Evolutionary conservation across 495 filamentous ascomycete species (phyloP).

Genomic region (Penicillium alfredii): DNA sequence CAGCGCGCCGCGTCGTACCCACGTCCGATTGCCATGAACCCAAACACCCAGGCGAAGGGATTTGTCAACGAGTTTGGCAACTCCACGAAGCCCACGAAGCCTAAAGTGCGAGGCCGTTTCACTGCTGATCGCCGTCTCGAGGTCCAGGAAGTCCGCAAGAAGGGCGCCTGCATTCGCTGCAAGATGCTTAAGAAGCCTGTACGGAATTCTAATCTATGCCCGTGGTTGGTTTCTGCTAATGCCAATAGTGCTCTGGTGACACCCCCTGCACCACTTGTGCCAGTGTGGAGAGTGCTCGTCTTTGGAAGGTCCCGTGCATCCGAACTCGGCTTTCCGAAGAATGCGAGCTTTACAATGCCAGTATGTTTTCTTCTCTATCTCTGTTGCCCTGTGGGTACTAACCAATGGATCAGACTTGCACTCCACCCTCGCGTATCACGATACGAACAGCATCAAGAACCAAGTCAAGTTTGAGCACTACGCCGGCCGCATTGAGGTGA

Average conservation of each 20-base stretch:
- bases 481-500: slow-evolving; percentile 59
- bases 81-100: slow-evolving; percentile 46
- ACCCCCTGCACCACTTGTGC: slow-evolving; percentile 77
- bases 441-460: slow-evolving; percentile 54
- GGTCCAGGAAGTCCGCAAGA: slow-evolving; percentile 73
- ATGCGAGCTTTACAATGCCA: slow-evolving; percentile 65
- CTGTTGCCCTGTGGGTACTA: slow-evolving; percentile 6
- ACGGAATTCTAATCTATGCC: slow-evolving; percentile 9
- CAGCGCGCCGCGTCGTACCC: slow-evolving; percentile 45
- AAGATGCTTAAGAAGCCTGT: slow-evolving; percentile 78
- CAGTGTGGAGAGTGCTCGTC: slow-evolving; percentile 67
- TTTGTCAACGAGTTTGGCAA: slow-evolving; percentile 54
- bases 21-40: slow-evolving; percentile 52
- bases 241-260: slow-evolving; percentile 59
- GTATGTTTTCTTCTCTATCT: slow-evolving; percentile 25
- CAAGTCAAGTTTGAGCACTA: slow-evolving; percentile 51
- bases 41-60: slow-evolving; percentile 47
- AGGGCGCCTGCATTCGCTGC: slow-evolving; percentile 80
- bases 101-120: slow-evolving; percentile 64
- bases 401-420: slow-evolving; percentile 50
- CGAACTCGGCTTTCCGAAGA: slow-evolving; percentile 69
- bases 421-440: slow-evolving; percentile 58
- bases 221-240: slow-evolving; percentile 9
- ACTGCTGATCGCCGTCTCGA: slow-evolving; percentile 62
- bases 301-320: slow-evolving; percentile 78